Evolutionary conservation across 2,329 filamentous ascomycete genomes (phyloP).

Genomic region (Neonectria ditissima): DNA sequence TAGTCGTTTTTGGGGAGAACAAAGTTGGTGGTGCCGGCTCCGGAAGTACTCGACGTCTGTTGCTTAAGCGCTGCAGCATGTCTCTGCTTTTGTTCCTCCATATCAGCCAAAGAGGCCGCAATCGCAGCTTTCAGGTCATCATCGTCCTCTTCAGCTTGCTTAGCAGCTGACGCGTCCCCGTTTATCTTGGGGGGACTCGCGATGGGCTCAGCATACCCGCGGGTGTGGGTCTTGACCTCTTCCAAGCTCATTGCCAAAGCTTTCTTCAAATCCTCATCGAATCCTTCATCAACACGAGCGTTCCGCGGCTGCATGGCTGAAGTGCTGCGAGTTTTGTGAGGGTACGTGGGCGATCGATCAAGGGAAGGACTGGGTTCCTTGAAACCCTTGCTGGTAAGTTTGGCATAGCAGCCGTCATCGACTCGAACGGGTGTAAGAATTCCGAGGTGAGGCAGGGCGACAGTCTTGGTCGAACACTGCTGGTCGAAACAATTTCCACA

Average conservation of each 20-base stretch:
- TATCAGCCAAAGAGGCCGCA: constrained; percentile 92
- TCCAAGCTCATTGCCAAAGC: constrained; percentile 97
- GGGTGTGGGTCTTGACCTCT: constrained; percentile 81
- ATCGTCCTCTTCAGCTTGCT: constrained; percentile 84
- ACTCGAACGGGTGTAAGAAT: constrained; percentile 93
- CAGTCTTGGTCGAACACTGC: constrained; percentile 89
- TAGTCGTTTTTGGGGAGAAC: constrained; percentile 88
- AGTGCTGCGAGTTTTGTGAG: constrained; percentile 74
- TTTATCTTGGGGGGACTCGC: constrained; percentile 55
- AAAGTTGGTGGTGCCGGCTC: constrained; percentile 59
- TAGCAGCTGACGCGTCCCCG: constrained; percentile 50
- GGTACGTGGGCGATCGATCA: constrained; percentile 62
- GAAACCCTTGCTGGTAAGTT: constrained; percentile 78
- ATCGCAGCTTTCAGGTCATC: constrained; percentile 95
- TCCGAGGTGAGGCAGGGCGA: constrained; percentile 91
- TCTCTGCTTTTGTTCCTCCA: constrained; percentile 97
- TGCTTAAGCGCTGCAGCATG: constrained; percentile 87
- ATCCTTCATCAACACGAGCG: constrained; percentile 88
- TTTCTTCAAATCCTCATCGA: constrained; percentile 94
- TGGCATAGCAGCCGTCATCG: constrained; percentile 94
- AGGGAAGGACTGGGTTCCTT: constrained; percentile 57
- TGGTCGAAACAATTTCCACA: constrained; percentile 98
- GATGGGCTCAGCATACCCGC: constrained; percentile 76
- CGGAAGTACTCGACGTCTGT: constrained; percentile 67
- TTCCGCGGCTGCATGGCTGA: constrained; percentile 87